phyloP scores from a whole-genome alignment of 164 flowering plant species.

The Tetracentron sinense region DNA sequence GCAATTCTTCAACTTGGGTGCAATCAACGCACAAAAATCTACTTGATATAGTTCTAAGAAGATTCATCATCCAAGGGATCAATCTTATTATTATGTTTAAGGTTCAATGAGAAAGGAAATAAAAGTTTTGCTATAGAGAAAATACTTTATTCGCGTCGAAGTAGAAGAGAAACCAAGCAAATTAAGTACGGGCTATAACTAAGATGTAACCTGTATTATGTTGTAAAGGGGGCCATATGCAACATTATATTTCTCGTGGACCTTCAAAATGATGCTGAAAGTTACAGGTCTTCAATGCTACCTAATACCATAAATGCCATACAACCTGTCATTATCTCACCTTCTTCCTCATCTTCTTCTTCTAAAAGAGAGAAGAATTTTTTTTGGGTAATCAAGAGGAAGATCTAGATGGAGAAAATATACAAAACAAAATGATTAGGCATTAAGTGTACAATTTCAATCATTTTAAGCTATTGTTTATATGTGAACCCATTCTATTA shows the following conservation, averaged over 20 bases:
- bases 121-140: not conserved
- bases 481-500: no score
- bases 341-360: not conserved
- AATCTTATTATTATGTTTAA: no score
- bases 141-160: not conserved
- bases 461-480: no score
- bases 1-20: not conserved
- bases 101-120: not conserved
- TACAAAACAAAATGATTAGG: no score
- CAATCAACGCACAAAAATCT: not conserved
- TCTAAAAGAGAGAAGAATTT: not conserved
- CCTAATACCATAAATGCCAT: constrained; percentile 11
- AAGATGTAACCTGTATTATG: not conserved
- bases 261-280: constrained; percentile 2
- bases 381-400: not conserved
- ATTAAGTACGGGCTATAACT: not conserved
- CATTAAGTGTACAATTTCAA: no score
- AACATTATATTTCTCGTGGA: constrained; percentile 2
- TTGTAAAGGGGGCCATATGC: constrained; percentile 1
- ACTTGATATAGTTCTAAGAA: not conserved
- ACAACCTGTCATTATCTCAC: not conserved
- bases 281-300: constrained; percentile 9
- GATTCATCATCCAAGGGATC: not conserved
- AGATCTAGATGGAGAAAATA: no score
- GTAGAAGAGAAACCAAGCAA: not conserved